Conservation (phyloP, 768 basidiomycete species). For the Tulasnella sp. region DNA sequence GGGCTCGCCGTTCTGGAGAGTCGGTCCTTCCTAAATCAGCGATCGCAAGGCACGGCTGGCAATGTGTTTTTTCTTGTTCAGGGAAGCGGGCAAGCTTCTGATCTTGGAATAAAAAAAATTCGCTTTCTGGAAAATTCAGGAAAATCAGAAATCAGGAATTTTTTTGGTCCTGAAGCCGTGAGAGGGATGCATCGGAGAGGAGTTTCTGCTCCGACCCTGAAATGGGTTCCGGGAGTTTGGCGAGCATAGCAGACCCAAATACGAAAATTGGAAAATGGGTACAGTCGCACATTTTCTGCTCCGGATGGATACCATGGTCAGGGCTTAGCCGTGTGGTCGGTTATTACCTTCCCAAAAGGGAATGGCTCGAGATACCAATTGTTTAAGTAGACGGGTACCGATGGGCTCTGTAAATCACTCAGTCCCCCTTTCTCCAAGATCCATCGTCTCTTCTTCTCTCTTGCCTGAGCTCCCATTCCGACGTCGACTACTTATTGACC, state of each 20-base stretch:
- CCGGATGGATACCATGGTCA: conserved; percentile 5
- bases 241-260: not conserved
- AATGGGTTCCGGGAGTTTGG: not conserved
- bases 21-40: not conserved
- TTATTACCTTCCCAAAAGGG: not conserved
- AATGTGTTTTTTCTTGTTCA: not conserved
- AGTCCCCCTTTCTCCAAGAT: conserved; percentile 8
- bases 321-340: not conserved
- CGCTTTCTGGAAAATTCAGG: not conserved
- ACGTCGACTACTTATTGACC: conserved; percentile 10
- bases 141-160: not conserved
- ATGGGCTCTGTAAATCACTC: conserved; percentile 7
- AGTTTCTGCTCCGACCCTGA: not conserved
- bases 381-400: not conserved
- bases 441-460: conserved; percentile 12
- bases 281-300: not conserved
- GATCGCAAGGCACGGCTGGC: not conserved
- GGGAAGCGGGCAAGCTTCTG: not conserved
- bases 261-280: not conserved
- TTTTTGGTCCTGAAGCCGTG: not conserved
- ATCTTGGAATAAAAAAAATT: not conserved
- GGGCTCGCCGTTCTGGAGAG: not conserved
- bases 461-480: not conserved
- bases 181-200: not conserved
- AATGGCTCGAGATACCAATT: not conserved